phyloP scores from a whole-genome alignment of 225 moss, liverwort and hornwort species.

The Marchantia paleacea region DNA sequence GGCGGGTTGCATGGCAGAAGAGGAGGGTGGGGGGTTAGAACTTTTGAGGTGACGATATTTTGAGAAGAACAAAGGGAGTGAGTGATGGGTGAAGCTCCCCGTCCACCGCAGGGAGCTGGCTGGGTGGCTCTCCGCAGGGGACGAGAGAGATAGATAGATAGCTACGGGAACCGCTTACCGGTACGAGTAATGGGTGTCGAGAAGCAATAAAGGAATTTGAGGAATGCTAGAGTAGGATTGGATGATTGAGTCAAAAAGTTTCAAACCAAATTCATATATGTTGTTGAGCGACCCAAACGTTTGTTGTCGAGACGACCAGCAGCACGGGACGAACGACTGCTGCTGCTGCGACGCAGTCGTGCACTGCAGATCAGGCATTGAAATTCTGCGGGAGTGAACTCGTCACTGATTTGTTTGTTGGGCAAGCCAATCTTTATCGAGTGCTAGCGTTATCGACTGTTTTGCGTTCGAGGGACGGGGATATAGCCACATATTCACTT shows the following conservation, averaged over 20 bases:
- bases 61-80: neutral
- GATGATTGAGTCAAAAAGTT: constrained; percentile 16
- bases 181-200: neutral
- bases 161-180: neutral
- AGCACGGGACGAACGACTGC: constrained; percentile 1
- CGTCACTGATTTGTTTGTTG: constrained; percentile 1
- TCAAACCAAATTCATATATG: neutral
- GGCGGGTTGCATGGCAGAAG: no score
- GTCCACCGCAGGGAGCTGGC: neutral
- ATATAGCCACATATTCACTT: constrained; percentile 9
- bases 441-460: neutral
- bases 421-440: neutral
- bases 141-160: neutral
- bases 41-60: neutral
- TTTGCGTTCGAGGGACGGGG: neutral
- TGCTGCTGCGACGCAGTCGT: neutral
- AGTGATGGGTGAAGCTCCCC: constrained; percentile 1
- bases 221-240: neutral
- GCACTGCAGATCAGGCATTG: constrained; percentile 5
- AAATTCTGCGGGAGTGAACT: neutral
- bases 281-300: constrained; percentile 10
- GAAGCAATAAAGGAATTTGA: neutral
- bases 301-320: constrained; percentile 3
- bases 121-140: neutral
- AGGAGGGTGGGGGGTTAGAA: neutral